Evolutionary conservation across 2,329 filamentous ascomycete species (phyloP), one percentile per base, ranked within the genome.

Genomic region (Beauveria brongniartii): DNA sequence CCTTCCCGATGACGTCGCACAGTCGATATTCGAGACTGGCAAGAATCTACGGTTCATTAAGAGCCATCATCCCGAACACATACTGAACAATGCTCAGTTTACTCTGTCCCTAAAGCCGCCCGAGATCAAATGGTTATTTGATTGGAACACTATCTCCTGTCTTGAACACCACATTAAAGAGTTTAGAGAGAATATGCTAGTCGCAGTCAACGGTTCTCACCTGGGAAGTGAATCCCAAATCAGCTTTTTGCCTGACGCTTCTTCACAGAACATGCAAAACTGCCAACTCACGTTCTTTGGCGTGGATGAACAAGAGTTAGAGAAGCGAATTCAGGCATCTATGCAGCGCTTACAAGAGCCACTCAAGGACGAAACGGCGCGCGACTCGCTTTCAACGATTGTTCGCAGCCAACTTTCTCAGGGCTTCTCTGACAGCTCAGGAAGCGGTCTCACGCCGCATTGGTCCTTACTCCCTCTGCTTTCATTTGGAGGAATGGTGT

Each of bases 1-100:
- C 65, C 79, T 95, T 50, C 82, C 86, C 0, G 71, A 77, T 5
- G 90, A 94, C 61, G 82, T 92, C 65, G 86, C 85, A 3, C 80
- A 82, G 55, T 77, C 80, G 5, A 84, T 94, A n/a, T 92, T 93
- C 65, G 90, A 95, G 69, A 89, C 87, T 3, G 91, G 90, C 4
- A 84, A 82, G 67, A 93, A 89, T 69, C 73, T 96, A 53, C 83
- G 89, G 8, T 85, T 94, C 59, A 78, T 96, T 53, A 83, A 85
- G 66, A 76, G 78, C 24, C 85, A 88, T 65, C 89, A 94, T 69
- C 82, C 89, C 5, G 78, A 85, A 2, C 89, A 95, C 69, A 85
- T 87, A 0, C 75, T 94, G 47, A 82, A 84, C 16, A 78, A 78
- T 47, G 68, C 77, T n/a, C 75, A 78, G 28, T 74, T 81, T 6